A percentile compares a stretch with the other conserved stretches of the same genome.
These are phyloP conservation scores for Paramecium pentaurelia DNA, from an alignment of 73 alveolate species.

Conservation along the genomic window DNA sequence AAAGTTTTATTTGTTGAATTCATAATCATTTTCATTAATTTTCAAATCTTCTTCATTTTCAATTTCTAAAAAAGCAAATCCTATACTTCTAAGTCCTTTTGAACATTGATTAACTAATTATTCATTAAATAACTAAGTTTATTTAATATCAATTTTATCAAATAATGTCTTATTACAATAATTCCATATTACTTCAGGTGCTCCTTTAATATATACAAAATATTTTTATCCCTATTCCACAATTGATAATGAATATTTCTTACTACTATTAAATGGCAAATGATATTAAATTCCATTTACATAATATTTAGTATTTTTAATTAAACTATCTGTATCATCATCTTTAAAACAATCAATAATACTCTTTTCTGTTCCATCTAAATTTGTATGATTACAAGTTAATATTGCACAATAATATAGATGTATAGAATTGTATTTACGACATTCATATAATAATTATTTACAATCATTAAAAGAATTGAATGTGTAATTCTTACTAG, in stretches of 20 bases:
- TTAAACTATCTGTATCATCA: background rate
- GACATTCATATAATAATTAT: background rate
- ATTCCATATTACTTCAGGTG: slow-evolving; percentile 52
- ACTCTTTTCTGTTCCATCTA: slow-evolving; percentile 25
- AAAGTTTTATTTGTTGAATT: background rate
- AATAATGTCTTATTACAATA: slow-evolving; percentile 12
- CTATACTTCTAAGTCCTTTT: slow-evolving; percentile 45
- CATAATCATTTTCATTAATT: slow-evolving; percentile 25
- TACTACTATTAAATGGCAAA: slow-evolving; percentile 15
- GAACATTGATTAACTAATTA: background rate
- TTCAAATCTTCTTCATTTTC: background rate
- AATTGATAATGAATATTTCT: slow-evolving; percentile 19
- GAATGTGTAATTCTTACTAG: background rate
- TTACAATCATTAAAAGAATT: background rate
- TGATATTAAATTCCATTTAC: background rate
- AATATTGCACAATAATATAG: background rate
- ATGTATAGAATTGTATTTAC: background rate
- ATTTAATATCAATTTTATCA: background rate
- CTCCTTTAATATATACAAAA: slow-evolving; percentile 48
- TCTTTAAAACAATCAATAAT: background rate
- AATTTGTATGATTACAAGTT: background rate
- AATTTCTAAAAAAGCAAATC: slow-evolving; percentile 23
- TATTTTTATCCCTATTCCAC: background rate
- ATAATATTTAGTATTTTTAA: background rate
- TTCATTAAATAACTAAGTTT: background rate